Percentiles rank a stretch among this genome's conserved stretches.
Evolutionary conservation across 805 yeast species (phyloP).

Genomic region (Pichia nakasei): DNA sequence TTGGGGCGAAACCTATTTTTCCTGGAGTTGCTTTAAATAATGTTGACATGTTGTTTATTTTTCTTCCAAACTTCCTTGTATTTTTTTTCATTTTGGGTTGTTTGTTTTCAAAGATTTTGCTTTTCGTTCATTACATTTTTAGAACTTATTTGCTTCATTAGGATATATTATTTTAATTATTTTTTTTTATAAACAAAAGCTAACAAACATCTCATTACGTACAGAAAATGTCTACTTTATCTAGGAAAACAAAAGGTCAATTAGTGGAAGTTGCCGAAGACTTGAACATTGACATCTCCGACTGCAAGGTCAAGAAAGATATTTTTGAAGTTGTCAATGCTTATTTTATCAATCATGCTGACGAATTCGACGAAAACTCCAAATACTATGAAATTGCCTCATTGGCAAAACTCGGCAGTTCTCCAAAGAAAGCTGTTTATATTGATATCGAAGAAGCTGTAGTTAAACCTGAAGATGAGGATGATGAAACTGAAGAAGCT

Average conservation of each 20-base stretch:
- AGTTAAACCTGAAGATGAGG: constrained; percentile 40
- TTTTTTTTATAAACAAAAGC: neutral
- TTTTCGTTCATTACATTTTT: neutral
- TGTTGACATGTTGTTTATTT: neutral
- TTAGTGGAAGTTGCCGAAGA: constrained; percentile 26
- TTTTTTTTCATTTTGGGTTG: neutral
- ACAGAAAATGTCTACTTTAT: constrained; percentile 12
- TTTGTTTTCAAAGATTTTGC: neutral
- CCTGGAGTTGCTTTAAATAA: neutral
- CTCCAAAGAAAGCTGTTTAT: constrained; percentile 11
- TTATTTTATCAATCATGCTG: constrained; percentile 16
- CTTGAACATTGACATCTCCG: constrained; percentile 17
- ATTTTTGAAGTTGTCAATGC: constrained; percentile 17
- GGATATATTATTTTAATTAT: neutral
- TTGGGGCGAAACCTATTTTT: neutral
- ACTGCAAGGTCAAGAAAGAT: constrained; percentile 23
- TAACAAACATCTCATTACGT: too few species aligned
- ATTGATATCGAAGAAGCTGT: constrained; percentile 12
- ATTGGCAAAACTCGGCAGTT: constrained; percentile 9
- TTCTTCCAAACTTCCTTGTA: neutral
- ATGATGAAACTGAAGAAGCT: constrained; percentile 68
- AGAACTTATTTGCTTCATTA: too few species aligned
- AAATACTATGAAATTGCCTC: constrained; percentile 23
- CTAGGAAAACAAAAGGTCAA: constrained; percentile 26
- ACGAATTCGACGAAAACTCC: constrained; percentile 16